These are phyloP conservation scores for Emericellopsis cladophorae DNA, from an alignment of 2,329 filamentous ascomycete species.

Conservation along the genomic window DNA sequence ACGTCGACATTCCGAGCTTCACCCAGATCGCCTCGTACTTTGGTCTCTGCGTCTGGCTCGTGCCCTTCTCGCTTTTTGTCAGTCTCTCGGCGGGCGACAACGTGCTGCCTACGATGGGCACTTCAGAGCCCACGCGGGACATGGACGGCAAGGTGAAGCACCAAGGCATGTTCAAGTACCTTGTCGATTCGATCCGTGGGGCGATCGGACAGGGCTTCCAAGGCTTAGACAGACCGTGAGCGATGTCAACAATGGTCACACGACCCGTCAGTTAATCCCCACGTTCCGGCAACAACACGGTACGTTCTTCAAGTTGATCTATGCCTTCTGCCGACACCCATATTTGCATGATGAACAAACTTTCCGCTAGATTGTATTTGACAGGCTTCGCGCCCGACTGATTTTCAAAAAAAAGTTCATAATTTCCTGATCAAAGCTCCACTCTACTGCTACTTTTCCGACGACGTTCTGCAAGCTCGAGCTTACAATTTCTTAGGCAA, in stretches of 20 bases:
- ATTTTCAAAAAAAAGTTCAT: constrained; percentile 13
- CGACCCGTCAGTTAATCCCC: neutral
- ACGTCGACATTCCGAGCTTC: constrained; percentile 61
- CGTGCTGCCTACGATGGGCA: constrained; percentile 84
- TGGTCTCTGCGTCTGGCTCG: constrained; percentile 90
- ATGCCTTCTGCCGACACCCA: constrained; percentile 3
- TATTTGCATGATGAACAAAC: constrained; percentile 22
- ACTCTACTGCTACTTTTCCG: too few species aligned
- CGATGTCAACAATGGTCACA: neutral
- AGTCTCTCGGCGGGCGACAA: constrained; percentile 91
- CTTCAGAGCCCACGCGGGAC: constrained; percentile 32
- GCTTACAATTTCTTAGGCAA: too few species aligned
- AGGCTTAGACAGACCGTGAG: constrained; percentile 1
- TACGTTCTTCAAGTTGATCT: constrained; percentile 4
- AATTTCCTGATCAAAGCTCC: constrained; percentile 15
- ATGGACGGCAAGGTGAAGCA: constrained; percentile 35
- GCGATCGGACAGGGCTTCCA: constrained; percentile 28
- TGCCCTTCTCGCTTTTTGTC: constrained; percentile 91
- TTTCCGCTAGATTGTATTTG: constrained; percentile 36
- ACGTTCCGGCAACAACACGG: too few species aligned
- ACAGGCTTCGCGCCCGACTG: constrained; percentile 20
- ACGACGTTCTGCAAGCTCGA: too few species aligned
- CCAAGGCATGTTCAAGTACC: constrained; percentile 53
- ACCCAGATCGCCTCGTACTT: constrained; percentile 95
- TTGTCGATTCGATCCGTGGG: constrained; percentile 45